A percentile compares a stretch with the other conserved stretches of the same genome.
Conservation (phyloP, 139 green algal species). For the Chlorella sp. region DNA sequence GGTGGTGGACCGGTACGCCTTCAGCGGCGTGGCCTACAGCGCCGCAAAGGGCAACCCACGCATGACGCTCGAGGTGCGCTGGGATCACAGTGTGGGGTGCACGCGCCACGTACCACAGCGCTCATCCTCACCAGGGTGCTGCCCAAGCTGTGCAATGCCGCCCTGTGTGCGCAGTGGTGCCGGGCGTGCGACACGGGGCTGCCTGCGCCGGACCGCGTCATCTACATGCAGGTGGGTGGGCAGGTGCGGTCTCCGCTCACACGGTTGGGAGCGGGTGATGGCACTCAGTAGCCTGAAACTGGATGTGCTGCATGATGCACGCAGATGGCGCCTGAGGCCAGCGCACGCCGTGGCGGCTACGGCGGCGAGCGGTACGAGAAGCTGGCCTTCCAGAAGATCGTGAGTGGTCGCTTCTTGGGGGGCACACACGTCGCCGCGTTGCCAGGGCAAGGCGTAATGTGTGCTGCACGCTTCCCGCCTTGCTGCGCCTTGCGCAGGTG, state of each 20-base stretch:
- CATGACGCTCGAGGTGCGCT: background rate
- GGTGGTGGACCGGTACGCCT: slow-evolving; percentile 91
- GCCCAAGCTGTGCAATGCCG: too few relatives aligned
- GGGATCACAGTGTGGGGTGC: too few relatives aligned
- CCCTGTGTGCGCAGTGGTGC: slow-evolving; percentile 27
- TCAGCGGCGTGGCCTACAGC: slow-evolving; percentile 84
- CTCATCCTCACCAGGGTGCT: too few relatives aligned
- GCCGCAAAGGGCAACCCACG: slow-evolving; percentile 64
- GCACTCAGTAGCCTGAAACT: too few relatives aligned
- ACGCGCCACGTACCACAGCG: too few relatives aligned
- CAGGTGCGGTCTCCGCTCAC: too few relatives aligned
- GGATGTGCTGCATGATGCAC: too few relatives aligned
- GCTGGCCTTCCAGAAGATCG: slow-evolving; percentile 49
- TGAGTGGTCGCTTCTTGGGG: slow-evolving; percentile 1
- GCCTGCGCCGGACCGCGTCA: slow-evolving; percentile 70
- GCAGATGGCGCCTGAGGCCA: slow-evolving; percentile 47
- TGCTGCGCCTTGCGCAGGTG: background rate
- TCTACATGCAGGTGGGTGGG: slow-evolving; percentile 59
- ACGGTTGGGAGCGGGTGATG: too few relatives aligned
- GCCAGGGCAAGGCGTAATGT: background rate
- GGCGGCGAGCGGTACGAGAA: slow-evolving; percentile 84
- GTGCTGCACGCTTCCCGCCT: background rate
- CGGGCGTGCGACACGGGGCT: slow-evolving; percentile 62
- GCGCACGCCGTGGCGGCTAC: slow-evolving; percentile 64
- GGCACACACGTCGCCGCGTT: background rate